These are phyloP conservation scores for Suhomyces choctaworum DNA, from an alignment of 1,139 yeast genomes.

Conservation along the genomic window DNA sequence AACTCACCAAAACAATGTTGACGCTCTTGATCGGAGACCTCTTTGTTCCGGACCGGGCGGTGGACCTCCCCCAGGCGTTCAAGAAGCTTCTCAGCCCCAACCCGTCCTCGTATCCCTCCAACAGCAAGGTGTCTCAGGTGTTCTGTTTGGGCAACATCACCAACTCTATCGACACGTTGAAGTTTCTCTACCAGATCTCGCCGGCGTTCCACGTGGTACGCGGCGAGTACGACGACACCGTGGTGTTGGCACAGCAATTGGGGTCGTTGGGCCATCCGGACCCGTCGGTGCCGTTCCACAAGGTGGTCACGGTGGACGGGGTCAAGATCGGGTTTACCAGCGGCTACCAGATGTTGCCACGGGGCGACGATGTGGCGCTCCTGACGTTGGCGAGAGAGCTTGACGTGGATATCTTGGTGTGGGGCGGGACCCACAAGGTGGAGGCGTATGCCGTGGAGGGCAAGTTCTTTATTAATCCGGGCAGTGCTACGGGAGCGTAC, in stretches of 20 bases:
- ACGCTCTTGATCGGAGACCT: conserved; percentile 90
- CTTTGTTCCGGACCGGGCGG: conserved; percentile 83
- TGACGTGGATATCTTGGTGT: conserved; percentile 88
- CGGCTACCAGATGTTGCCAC: conserved; percentile 83
- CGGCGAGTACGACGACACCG: conserved; percentile 65
- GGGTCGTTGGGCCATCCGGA: conserved; percentile 35
- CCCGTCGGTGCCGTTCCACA: conserved; percentile 56
- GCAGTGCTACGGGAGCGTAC: conserved; percentile 93
- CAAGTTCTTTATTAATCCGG: conserved; percentile 91
- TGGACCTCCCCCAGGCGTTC: conserved; percentile 60
- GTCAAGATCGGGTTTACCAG: conserved; percentile 82
- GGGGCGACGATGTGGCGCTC: conserved; percentile 81
- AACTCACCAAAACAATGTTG: conserved; percentile 55
- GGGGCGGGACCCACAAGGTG: conserved; percentile 95
- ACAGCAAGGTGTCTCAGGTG: conserved; percentile 79
- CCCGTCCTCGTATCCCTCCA: conserved; percentile 38
- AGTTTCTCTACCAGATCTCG: conserved; percentile 65
- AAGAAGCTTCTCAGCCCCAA: conserved; percentile 64
- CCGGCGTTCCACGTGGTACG: conserved; percentile 73
- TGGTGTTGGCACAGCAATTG: conserved; percentile 37
- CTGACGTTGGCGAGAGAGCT: conserved; percentile 82
- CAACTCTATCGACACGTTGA: conserved; percentile 61
- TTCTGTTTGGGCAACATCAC: conserved; percentile 84
- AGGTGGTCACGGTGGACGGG: conserved; percentile 66
- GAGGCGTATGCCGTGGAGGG: conserved; percentile 94